Conservation (phyloP, 305 asterid genomes). For the Plantago lanceolata region DNA sequence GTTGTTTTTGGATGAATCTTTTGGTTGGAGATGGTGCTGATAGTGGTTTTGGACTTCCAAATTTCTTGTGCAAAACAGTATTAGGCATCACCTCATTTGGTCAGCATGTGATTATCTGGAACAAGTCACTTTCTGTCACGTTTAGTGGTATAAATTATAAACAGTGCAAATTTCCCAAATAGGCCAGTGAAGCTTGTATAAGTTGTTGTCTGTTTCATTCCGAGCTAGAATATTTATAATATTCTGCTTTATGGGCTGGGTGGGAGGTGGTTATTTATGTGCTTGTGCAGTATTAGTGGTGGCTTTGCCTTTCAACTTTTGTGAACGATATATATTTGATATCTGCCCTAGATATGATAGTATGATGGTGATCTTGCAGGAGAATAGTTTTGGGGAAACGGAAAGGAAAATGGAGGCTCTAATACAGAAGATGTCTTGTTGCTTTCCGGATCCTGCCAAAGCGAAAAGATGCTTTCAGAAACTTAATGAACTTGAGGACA, state of each 20-base stretch:
- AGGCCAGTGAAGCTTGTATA: too few relatives aligned
- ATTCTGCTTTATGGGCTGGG: constrained; percentile 12
- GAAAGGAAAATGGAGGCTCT: constrained; percentile 45
- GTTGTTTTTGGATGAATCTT: not conserved
- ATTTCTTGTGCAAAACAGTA: too few relatives aligned
- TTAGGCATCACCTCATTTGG: too few relatives aligned
- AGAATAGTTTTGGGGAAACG: constrained; percentile 37
- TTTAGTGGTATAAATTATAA: too few relatives aligned
- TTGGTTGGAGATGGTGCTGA: too few relatives aligned
- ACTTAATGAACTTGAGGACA: constrained; percentile 42
- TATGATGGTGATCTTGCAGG: constrained; percentile 38
- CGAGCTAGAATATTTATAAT: too few relatives aligned
- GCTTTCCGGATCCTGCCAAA: constrained; percentile 63
- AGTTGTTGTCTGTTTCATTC: too few relatives aligned
- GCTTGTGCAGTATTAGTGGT: constrained; percentile 9
- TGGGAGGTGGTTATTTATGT: not conserved
- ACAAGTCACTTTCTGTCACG: too few relatives aligned
- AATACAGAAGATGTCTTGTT: constrained; percentile 58
- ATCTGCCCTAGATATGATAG: not conserved
- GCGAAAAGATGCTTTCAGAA: constrained; percentile 63
- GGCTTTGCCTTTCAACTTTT: constrained; percentile 19
- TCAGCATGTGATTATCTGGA: too few relatives aligned
- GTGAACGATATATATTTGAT: constrained; percentile 13
- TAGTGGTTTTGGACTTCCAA: too few relatives aligned
- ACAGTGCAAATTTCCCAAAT: too few relatives aligned